Percentiles rank a stretch among this genome's conserved stretches.
Evolutionary conservation across 1,284 basidiomycete genomes (phyloP).

Genomic region (Ganoderma sinense): DNA sequence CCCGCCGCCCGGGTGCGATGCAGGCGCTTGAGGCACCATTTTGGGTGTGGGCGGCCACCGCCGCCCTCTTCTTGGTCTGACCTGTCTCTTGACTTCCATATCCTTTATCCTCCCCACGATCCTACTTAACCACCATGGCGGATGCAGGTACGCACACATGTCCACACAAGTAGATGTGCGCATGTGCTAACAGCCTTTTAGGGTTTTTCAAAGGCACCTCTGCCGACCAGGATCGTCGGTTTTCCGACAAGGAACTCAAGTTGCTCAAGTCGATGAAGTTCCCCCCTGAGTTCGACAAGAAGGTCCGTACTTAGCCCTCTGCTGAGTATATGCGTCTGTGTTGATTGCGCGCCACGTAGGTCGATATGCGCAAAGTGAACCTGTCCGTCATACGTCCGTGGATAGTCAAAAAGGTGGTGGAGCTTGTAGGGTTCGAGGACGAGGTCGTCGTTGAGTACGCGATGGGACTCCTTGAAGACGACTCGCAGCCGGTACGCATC

Average conservation of each 20-base stretch:
- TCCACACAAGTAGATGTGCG: no score
- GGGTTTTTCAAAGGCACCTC: conserved; percentile 91
- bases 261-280: conserved; percentile 92
- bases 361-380: conserved; percentile 96
- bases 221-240: conserved; percentile 87
- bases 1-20: no score
- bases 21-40: not conserved
- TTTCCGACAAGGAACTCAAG: conserved; percentile 94
- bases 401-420: conserved; percentile 91
- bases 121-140: not conserved
- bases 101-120: not conserved
- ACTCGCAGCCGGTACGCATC: conserved; percentile 75
- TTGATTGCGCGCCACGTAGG: conserved; percentile 51
- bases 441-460: conserved; percentile 98
- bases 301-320: conserved; percentile 55
- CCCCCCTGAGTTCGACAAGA: conserved; percentile 88
- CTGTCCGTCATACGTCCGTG: conserved; percentile 89
- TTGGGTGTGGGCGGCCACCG: not conserved
- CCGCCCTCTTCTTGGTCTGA: not conserved
- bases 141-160: not conserved
- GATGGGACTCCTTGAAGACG: conserved; percentile 91
- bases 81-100: not conserved
- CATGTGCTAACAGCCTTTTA: conserved; percentile 34
- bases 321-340: not conserved
- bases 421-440: conserved; percentile 94